A percentile compares a stretch with the other conserved stretches of the same genome.
phyloP scores from a whole-genome alignment of 2,329 filamentous ascomycete genomes.

The Xylariaceae sp. region DNA sequence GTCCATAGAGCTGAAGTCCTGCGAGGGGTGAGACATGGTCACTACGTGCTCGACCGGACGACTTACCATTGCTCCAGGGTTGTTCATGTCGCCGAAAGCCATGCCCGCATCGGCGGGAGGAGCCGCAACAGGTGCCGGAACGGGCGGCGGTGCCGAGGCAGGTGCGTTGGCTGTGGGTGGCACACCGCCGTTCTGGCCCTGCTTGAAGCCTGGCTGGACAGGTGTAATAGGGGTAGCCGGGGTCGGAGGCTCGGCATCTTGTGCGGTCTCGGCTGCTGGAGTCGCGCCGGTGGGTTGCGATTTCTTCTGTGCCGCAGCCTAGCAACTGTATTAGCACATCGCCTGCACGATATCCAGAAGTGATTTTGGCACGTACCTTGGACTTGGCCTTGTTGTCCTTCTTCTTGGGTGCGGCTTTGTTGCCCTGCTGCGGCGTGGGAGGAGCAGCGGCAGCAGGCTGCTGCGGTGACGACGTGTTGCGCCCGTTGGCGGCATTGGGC shows the following conservation, averaged over 20 bases:
- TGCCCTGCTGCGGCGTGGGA: slow-evolving; percentile 66
- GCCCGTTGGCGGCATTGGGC: slow-evolving; percentile 37
- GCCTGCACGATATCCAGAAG: slow-evolving; percentile 7
- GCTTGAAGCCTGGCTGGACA: slow-evolving; percentile 40
- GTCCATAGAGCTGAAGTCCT: slow-evolving; percentile 43
- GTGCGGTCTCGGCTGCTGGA: slow-evolving; percentile 46
- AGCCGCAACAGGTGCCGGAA: slow-evolving; percentile 35
- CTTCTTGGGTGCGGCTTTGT: slow-evolving; percentile 72
- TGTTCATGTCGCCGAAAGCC: slow-evolving; percentile 37
- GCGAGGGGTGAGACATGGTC: slow-evolving; percentile 6
- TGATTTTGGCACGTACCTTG: slow-evolving; percentile 55
- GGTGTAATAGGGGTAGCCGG: slow-evolving; percentile 60
- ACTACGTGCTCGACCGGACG: background rate
- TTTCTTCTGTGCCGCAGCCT: slow-evolving; percentile 55
- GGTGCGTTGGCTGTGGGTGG: slow-evolving; percentile 34
- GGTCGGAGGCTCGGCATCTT: slow-evolving; percentile 51
- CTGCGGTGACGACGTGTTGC: slow-evolving; percentile 54
- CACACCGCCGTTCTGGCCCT: slow-evolving; percentile 34
- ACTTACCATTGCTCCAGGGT: slow-evolving; percentile 35
- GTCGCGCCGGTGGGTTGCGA: slow-evolving; percentile 49
- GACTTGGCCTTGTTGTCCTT: slow-evolving; percentile 60
- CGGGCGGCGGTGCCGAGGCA: slow-evolving; percentile 34
- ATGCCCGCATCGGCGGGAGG: slow-evolving; percentile 43
- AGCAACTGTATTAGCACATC: slow-evolving; percentile 27
- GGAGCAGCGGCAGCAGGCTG: slow-evolving; percentile 60